Conservation (phyloP, 2,329 filamentous ascomycete genomes). For the Ophiostoma novo-ulmi region DNA sequence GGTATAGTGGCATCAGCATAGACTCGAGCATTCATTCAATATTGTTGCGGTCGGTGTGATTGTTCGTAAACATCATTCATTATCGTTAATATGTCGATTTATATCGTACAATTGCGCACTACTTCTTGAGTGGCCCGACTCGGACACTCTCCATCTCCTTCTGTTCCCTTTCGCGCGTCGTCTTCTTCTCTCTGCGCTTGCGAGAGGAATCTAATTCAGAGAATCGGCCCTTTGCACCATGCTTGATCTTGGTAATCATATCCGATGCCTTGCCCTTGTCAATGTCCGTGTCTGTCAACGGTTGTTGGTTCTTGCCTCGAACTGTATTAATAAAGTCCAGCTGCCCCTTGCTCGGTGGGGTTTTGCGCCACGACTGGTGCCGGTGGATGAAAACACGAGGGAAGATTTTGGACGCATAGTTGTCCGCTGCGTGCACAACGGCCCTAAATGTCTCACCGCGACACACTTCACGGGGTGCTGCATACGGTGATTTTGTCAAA, state of each 20-base stretch:
- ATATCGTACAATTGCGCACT: not conserved
- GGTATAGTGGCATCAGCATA: constrained; percentile 6
- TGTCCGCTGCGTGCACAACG: constrained; percentile 81
- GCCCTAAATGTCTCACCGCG: constrained; percentile 61
- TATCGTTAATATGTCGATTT: not conserved
- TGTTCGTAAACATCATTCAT: not conserved
- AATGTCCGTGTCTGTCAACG: constrained; percentile 52
- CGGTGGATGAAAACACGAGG: constrained; percentile 62
- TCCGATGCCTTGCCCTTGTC: constrained; percentile 78
- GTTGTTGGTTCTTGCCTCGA: constrained; percentile 46
- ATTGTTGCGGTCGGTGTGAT: not conserved
- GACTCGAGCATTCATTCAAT: not conserved
- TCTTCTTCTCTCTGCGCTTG: constrained; percentile 36
- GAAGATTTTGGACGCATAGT: constrained; percentile 63
- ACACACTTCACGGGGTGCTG: constrained; percentile 63
- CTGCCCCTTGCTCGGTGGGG: constrained; percentile 60
- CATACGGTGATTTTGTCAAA: constrained; percentile 53
- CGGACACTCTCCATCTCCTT: constrained; percentile 47
- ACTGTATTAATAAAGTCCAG: constrained; percentile 66
- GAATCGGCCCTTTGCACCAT: constrained; percentile 67
- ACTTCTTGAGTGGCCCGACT: constrained; percentile 45
- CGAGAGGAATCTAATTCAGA: constrained; percentile 48
- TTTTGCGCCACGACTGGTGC: constrained; percentile 63
- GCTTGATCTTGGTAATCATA: constrained; percentile 88
- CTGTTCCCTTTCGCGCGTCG: constrained; percentile 37